Percentiles rank a stretch among this genome's conserved stretches.
Conservation (phyloP, 2,329 filamentous ascomycete genomes). For the Mollisiaceae sp. region DNA sequence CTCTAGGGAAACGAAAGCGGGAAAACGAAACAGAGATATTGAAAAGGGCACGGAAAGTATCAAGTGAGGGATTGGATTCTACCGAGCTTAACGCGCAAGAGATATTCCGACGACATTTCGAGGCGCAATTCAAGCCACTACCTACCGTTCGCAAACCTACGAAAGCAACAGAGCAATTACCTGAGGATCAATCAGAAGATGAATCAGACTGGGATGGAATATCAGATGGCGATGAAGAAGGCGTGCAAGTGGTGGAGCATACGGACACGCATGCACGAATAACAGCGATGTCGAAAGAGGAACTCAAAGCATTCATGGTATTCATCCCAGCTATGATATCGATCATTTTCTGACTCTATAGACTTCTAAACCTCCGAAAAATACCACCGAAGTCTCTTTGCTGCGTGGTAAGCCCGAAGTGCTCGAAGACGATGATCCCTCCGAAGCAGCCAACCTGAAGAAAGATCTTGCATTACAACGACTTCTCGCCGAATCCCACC, state of each 20-base stretch:
- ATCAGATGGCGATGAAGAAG: slow-evolving; percentile 54
- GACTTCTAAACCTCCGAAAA: slow-evolving; percentile 41
- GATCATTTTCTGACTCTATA: slow-evolving; percentile 24
- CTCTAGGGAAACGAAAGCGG: slow-evolving; percentile 55
- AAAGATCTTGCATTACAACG: slow-evolving; percentile 93
- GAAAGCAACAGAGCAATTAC: slow-evolving; percentile 24
- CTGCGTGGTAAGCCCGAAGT: slow-evolving; percentile 35
- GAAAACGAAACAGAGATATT: slow-evolving; percentile 41
- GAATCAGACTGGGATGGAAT: slow-evolving; percentile 67
- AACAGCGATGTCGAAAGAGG: slow-evolving; percentile 63
- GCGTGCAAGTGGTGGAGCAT: slow-evolving; percentile 52
- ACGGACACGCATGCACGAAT: slow-evolving; percentile 37
- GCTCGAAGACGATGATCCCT: slow-evolving; percentile 57
- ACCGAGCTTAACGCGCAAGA: slow-evolving; percentile 65
- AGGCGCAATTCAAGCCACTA: slow-evolving; percentile 83
- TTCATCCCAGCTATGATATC: not conserved
- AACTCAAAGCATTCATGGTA: slow-evolving; percentile 82
- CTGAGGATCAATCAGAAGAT: slow-evolving; percentile 43
- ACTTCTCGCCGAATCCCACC: slow-evolving; percentile 88
- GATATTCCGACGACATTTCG: slow-evolving; percentile 83
- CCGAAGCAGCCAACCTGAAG: slow-evolving; percentile 73
- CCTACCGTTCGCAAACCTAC: slow-evolving; percentile 42
- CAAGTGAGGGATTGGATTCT: slow-evolving; percentile 31
- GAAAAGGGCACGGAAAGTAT: slow-evolving; percentile 24
- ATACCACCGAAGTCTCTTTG: slow-evolving; percentile 31